phyloP scores from a whole-genome alignment of 164 flowering plant species.

The Cinnamomum chago region DNA sequence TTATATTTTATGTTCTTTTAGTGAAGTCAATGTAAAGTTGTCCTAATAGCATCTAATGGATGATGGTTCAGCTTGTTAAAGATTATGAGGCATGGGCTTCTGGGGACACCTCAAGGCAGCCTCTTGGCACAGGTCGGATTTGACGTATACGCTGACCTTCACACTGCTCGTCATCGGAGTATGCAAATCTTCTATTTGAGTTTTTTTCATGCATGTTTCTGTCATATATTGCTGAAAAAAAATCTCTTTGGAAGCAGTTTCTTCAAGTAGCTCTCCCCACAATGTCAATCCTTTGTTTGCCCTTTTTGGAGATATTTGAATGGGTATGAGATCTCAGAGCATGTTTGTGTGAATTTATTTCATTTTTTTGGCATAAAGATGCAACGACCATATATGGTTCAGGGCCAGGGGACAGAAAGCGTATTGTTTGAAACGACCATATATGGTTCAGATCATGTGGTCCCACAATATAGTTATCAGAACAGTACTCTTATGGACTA shows the following conservation, averaged over 20 bases:
- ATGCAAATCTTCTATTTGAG: background rate
- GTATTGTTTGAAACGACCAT: no score
- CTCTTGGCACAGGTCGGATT: constrained; percentile 81
- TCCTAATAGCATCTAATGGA: background rate
- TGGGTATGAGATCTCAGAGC: background rate
- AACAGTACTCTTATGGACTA: no score
- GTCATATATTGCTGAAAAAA: background rate
- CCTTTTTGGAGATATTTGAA: background rate
- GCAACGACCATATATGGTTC: no score
- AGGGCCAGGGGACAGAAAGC: no score
- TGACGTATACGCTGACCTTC: constrained; percentile 19
- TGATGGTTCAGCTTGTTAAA: constrained; percentile 60
- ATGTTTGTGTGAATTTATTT: no score
- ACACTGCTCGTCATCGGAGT: background rate
- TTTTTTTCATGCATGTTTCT: background rate
- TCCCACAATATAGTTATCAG: no score
- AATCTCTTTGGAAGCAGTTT: background rate
- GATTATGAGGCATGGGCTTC: constrained; percentile 92
- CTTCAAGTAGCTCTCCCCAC: background rate
- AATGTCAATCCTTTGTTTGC: background rate
- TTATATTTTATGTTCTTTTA: no score
- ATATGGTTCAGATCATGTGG: no score
- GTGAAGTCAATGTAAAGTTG: no score
- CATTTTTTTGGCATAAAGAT: no score
- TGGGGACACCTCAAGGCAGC: constrained; percentile 79